These are phyloP conservation scores for Kickxella alabastrina DNA, from an alignment of 192 early-diverging fungal genomes.

Conservation along the genomic window DNA sequence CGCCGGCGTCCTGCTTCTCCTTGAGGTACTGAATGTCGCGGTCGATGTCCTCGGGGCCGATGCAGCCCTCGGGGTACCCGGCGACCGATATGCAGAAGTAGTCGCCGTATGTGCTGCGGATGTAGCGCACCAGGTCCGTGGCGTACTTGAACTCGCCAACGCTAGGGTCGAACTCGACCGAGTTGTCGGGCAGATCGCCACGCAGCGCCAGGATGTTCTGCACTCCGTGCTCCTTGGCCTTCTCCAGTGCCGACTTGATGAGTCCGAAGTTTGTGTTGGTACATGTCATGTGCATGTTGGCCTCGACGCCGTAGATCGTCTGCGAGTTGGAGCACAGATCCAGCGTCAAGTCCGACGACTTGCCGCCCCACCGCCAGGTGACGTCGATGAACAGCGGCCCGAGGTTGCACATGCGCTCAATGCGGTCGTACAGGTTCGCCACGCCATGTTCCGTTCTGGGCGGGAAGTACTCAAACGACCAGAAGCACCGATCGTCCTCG, in stretches of 20 bases:
- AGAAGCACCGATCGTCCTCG: constrained; percentile 65
- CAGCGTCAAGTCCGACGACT: constrained; percentile 78
- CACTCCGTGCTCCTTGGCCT: constrained; percentile 87
- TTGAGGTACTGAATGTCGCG: constrained; percentile 79
- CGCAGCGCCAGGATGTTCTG: constrained; percentile 96
- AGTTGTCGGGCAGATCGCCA: constrained; percentile 87
- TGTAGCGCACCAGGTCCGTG: constrained; percentile 85
- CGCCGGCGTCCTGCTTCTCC: constrained; percentile 87
- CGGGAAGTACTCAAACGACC: constrained; percentile 98
- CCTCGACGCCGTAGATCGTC: constrained; percentile 90
- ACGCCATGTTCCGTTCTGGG: constrained; percentile 94
- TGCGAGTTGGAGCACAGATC: constrained; percentile 89
- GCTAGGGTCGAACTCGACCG: constrained; percentile 72
- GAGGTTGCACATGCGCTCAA: constrained; percentile 92
- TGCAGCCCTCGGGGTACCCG: constrained; percentile 94
- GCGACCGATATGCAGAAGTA: constrained; percentile 97
- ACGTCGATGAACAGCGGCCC: constrained; percentile 84
- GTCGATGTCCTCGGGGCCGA: constrained; percentile 68
- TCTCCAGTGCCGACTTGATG: constrained; percentile 81
- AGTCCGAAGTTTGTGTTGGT: constrained; percentile 92
- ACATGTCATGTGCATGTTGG: constrained; percentile 97
- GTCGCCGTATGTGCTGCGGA: constrained; percentile 83
- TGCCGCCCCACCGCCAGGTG: constrained; percentile 92
- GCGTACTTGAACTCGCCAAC: constrained; percentile 89
- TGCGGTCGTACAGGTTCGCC: constrained; percentile 93